These are phyloP conservation scores for Trichosporon coremiiforme DNA, from an alignment of 1,284 basidiomycete species.

Conservation along the genomic window DNA sequence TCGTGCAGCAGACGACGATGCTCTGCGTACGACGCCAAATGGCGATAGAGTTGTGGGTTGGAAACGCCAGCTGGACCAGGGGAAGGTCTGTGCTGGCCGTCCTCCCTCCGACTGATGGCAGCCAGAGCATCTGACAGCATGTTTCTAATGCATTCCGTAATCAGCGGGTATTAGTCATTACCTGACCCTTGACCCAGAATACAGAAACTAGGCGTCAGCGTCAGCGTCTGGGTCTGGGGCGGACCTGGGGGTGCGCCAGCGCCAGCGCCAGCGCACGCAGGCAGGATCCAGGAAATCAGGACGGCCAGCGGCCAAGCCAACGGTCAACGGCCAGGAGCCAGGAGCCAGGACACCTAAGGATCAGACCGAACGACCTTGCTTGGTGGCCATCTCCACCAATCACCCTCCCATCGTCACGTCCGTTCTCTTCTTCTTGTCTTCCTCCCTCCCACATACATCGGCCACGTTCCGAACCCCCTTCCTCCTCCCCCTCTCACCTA, in stretches of 20 bases:
- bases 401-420: background rate
- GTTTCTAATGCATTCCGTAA: background rate
- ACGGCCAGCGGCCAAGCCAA: background rate
- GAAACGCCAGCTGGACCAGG: background rate
- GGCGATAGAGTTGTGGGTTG: background rate
- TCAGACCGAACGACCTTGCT: background rate
- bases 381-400: slow-evolving; percentile 14
- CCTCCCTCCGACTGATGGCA: background rate
- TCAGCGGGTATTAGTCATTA: background rate
- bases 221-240: no score
- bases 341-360: background rate
- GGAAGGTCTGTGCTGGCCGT: background rate
- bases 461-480: background rate
- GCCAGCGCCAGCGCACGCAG: background rate
- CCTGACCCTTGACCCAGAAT: background rate
- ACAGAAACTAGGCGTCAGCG: no score
- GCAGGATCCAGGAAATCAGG: background rate
- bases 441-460: slow-evolving; percentile 13
- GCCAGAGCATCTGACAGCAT: background rate
- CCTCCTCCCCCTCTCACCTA: background rate
- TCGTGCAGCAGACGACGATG: background rate
- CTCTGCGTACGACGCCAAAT: background rate
- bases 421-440: slow-evolving; percentile 5
- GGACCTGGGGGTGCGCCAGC: background rate
- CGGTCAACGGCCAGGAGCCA: background rate